Evolutionary conservation across 768 basidiomycete species (phyloP).

Genomic region (Pulveroboletus sp.): DNA sequence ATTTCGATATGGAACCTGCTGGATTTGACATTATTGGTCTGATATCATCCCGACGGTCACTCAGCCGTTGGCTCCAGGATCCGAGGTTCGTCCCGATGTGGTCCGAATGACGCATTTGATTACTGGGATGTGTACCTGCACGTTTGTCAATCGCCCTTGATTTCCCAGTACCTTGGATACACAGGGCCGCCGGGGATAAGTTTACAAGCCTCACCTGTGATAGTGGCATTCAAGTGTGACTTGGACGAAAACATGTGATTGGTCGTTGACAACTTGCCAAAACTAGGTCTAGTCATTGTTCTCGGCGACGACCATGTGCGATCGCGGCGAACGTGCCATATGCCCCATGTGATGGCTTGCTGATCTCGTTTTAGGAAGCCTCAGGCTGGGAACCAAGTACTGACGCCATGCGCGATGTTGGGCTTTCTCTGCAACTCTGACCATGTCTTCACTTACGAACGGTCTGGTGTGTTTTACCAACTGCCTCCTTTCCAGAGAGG

Average conservation of each 20-base stretch:
- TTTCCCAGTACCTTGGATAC: too few relatives aligned
- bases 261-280: too few relatives aligned
- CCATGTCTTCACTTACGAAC: conserved; percentile 39
- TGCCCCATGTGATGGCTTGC: conserved; percentile 8
- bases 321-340: too few relatives aligned
- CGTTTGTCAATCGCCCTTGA: neutral
- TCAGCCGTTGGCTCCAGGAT: conserved; percentile 16
- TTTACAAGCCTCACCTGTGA: too few relatives aligned
- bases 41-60: conserved; percentile 35
- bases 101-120: conserved; percentile 9
- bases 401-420: neutral
- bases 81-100: conserved; percentile 11
- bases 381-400: neutral
- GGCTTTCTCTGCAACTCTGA: conserved; percentile 6
- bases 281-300: too few relatives aligned
- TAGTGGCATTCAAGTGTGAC: too few relatives aligned
- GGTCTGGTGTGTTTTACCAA: conserved; percentile 85
- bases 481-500: conserved; percentile 75
- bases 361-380: neutral
- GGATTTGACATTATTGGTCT: conserved; percentile 33
- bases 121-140: neutral
- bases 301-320: too few relatives aligned
- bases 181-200: too few relatives aligned
- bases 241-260: too few relatives aligned
- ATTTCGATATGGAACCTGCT: conserved; percentile 28